phyloP scores from a whole-genome alignment of 257 asterid genomes.

The Fraxinus americana region DNA sequence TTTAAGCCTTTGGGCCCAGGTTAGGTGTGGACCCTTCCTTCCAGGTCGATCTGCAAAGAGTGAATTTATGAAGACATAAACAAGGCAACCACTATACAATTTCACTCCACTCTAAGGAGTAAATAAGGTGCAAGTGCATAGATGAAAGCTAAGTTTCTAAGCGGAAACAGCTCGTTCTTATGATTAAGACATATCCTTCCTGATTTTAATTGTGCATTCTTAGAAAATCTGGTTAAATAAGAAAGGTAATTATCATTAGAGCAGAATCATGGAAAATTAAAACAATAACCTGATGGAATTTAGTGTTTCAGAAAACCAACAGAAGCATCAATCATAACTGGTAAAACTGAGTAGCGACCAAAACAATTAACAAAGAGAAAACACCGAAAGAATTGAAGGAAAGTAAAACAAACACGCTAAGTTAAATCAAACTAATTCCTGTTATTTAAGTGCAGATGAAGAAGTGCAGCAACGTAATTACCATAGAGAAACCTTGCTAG shows the following conservation, averaged over 20 bases:
- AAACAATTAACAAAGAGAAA: neutral
- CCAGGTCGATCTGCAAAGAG: constrained; percentile 79
- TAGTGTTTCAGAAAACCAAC: neutral
- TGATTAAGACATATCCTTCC: neutral
- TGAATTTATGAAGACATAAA: constrained; percentile 4
- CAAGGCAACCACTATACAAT: neutral
- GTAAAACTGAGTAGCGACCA: neutral
- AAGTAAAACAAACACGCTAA: neutral
- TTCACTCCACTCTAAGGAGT: neutral
- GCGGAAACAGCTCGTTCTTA: neutral
- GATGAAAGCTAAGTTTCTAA: neutral
- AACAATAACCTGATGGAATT: neutral
- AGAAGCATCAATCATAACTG: neutral
- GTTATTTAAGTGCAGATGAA: neutral
- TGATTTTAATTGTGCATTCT: neutral
- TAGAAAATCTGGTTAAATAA: neutral
- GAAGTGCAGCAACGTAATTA: constrained; percentile 28
- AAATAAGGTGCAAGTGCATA: neutral
- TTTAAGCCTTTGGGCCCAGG: constrained; percentile 93
- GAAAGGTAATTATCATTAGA: neutral
- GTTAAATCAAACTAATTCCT: neutral
- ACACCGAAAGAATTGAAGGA: neutral
- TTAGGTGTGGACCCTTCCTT: constrained; percentile 72
- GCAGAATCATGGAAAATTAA: neutral
- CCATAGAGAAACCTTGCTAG: constrained; percentile 91